A percentile compares a stretch with the other conserved stretches of the same genome.
phyloP scores from a whole-genome alignment of 2,329 filamentous ascomycete genomes.

The Fusarium succisae region DNA sequence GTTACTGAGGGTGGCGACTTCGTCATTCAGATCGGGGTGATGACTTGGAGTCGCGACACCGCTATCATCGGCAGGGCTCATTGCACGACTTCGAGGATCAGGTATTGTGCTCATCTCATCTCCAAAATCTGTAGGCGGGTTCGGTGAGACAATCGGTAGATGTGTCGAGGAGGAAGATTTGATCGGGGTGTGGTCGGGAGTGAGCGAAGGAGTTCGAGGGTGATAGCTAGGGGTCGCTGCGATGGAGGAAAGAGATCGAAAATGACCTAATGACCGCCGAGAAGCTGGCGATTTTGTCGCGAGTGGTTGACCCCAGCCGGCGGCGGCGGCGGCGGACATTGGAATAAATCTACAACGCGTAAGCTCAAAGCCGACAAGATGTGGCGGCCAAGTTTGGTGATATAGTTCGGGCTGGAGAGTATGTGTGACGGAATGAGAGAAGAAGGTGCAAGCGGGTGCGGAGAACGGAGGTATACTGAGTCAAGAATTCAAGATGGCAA shows the following conservation, averaged over 20 bases:
- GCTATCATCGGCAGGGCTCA: conserved; percentile 55
- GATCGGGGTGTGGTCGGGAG: conserved; percentile 50
- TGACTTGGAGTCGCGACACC: conserved; percentile 49
- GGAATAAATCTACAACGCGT: conserved; percentile 57
- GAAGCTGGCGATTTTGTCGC: conserved; percentile 40
- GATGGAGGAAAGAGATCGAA: conserved; percentile 64
- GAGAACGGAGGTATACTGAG: conserved; percentile 15
- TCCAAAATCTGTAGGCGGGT: conserved; percentile 57
- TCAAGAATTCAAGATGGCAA: conserved; percentile 27
- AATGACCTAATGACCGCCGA: conserved; percentile 56
- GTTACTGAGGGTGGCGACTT: conserved; percentile 90
- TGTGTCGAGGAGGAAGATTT: conserved; percentile 52
- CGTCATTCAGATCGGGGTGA: conserved; percentile 69
- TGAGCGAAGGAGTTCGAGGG: conserved; percentile 49
- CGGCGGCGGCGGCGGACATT: conserved; percentile 52
- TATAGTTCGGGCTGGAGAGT: conserved; percentile 16
- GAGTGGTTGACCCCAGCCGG: conserved; percentile 61
- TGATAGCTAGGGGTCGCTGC: conserved; percentile 53
- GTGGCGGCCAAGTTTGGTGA: conserved; percentile 16
- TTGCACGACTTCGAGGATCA: conserved; percentile 66
- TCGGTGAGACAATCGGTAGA: conserved; percentile 49
- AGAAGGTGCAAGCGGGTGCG: conserved; percentile 6
- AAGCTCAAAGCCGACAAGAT: conserved; percentile 12
- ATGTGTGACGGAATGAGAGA: conserved; percentile 7
- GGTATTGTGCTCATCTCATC: conserved; percentile 76